Conservation (phyloP, 2,329 filamentous ascomycete genomes). For the Fusarium scirpi region DNA sequence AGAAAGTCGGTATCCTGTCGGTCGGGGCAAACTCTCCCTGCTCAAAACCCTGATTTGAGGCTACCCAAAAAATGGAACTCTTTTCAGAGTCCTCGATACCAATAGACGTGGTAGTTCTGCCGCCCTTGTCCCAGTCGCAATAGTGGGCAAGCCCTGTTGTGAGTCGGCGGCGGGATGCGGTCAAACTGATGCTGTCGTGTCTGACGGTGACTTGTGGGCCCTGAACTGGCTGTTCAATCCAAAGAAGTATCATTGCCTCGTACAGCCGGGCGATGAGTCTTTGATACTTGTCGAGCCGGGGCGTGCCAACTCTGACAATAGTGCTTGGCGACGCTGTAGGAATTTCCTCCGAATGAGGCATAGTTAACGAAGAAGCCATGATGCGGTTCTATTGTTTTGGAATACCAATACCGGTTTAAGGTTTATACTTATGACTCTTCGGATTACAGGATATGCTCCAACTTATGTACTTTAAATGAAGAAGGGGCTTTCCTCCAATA, state of each 20-base stretch:
- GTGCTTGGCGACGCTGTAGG: background rate
- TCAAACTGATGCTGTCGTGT: background rate
- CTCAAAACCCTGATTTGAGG: background rate
- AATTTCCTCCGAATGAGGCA: background rate
- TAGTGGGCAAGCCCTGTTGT: background rate
- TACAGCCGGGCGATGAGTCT: background rate
- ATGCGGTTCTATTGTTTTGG: background rate
- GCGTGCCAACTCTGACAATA: background rate
- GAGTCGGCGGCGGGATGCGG: background rate
- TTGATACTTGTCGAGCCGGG: background rate
- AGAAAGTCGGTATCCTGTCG: background rate
- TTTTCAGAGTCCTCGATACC: background rate
- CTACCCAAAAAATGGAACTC: background rate
- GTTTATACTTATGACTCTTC: background rate
- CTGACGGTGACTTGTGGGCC: background rate
- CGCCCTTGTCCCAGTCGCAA: background rate
- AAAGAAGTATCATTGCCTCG: slow-evolving; percentile 3
- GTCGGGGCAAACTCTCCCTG: background rate
- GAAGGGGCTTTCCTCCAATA: background rate
- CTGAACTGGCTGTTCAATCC: background rate
- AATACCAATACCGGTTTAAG: background rate
- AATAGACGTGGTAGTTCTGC: background rate
- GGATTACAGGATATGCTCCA: background rate
- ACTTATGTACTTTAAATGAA: background rate
- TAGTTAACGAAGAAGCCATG: background rate